A percentile compares a stretch with the other conserved stretches of the same genome.
Conservation (phyloP, 495 filamentous ascomycete species). For the Apiosordaria backusii region DNA sequence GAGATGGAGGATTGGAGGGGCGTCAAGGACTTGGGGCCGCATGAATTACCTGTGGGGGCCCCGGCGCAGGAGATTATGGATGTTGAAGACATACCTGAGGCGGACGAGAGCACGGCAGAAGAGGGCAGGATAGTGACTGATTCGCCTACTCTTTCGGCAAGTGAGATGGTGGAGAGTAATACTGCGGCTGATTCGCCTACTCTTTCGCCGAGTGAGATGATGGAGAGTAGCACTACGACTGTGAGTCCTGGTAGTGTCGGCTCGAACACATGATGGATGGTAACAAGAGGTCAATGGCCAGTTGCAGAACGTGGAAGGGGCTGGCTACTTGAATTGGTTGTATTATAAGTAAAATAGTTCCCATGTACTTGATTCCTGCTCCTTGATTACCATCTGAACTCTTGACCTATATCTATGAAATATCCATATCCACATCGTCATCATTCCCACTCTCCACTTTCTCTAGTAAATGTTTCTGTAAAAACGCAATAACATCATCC, state of each 20-base stretch:
- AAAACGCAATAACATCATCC: slow-evolving; percentile 49
- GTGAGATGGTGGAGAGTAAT: not conserved
- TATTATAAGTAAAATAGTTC: not conserved
- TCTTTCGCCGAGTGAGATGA: not conserved
- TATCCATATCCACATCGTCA: not conserved
- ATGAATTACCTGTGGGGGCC: not conserved
- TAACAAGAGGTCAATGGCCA: not conserved
- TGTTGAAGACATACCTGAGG: not conserved
- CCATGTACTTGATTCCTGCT: no score
- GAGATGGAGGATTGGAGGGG: not conserved
- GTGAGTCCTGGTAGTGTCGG: not conserved
- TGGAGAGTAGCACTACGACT: not conserved
- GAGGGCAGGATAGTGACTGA: not conserved
- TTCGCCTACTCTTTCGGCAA: not conserved
- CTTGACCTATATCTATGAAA: not conserved
- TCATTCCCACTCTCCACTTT: not conserved
- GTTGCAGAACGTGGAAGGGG: no score
- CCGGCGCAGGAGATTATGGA: not conserved
- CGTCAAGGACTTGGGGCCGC: not conserved
- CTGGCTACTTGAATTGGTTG: not conserved
- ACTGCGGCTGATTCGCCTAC: not conserved
- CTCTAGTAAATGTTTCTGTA: slow-evolving; percentile 21
- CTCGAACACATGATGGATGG: not conserved
- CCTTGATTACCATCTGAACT: no score
- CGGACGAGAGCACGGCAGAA: not conserved